Base-by-base conservation (phyloP, 2,329 filamentous ascomycete genomes). In the Colletotrichum australisinense region DNA sequence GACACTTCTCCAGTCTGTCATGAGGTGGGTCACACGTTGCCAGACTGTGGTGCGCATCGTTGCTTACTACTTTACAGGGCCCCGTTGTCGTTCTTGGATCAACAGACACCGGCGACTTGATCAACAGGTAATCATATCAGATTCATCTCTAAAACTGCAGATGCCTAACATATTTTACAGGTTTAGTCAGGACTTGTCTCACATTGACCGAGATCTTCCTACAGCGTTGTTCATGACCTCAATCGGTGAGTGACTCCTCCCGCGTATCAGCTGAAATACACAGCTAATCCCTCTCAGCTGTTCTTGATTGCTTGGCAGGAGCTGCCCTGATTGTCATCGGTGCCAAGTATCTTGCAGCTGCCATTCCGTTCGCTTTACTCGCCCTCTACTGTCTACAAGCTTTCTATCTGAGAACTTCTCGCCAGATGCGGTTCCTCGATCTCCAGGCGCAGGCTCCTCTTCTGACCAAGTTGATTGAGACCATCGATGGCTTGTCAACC, bases 391-490 rank as follows among this genome's bases (percentile, higher is more conserved):
- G 77, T 3, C 58, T 81, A 9, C 80, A 82, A 38, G 77, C 76
- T 8, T 57, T 77, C 26, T 79, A 79, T 28, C 81, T 91, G 1
- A 83, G 86, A 6, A 90, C 89, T 0, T 90, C 89, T 0, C 84
- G 89, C 0, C 89, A 91, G 75, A 80, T 91, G 3, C 86, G 88
- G 49, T 83, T 88, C 14, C 77, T 91, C 32, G 89, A 91, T 62
- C 81, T 91, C 1, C 88, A 91, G 74, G 84, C 88, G 0, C 86
- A 86, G 60, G 83, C 88, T 0, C 85, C 84, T 0, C 80, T 91
- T 0, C 87, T 79, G 55, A 81, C 81, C 0, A 81, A 77, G 57
- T 82, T 86, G 22, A 68, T 86, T 4, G 84, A 87, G 75, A 82
- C 84, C 0, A 60, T 79, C 58, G 75, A 79, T 62, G 77, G 80